Evolutionary conservation across 352 stramenopile genomes (phyloP).

Genomic region (Pythium insidiosum): DNA sequence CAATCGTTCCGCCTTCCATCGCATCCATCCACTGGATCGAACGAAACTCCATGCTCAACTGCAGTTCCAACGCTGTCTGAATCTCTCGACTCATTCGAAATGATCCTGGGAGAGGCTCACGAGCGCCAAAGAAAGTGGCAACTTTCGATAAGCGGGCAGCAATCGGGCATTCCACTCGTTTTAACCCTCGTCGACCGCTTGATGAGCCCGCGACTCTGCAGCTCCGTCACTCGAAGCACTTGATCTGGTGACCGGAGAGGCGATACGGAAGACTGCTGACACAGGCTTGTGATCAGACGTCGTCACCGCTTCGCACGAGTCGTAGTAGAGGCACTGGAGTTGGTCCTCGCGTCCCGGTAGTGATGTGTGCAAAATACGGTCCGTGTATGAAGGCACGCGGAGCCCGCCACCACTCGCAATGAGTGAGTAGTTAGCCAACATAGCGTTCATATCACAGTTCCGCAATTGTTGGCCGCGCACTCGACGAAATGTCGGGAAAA

Average conservation of each 20-base stretch:
- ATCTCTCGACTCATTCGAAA: conserved; percentile 46
- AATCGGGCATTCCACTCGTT: no score
- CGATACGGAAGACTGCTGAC: conserved; percentile 49
- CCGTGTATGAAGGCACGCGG: conserved; percentile 85
- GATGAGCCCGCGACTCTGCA: no score
- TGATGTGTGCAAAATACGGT: conserved; percentile 81
- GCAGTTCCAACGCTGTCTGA: conserved; percentile 43
- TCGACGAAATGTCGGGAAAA: conserved; percentile 76
- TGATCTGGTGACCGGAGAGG: no score
- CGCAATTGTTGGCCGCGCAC: conserved; percentile 41
- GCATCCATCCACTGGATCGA: conserved; percentile 67
- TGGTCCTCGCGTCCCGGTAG: conserved; percentile 44
- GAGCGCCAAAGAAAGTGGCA: no score
- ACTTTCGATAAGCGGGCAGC: no score
- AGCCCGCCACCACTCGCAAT: conserved; percentile 42
- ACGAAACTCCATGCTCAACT: conserved; percentile 55
- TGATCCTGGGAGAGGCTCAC: no score
- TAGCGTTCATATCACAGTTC: conserved; percentile 18
- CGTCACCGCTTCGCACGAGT: conserved; percentile 64
- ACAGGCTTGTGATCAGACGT: conserved; percentile 85
- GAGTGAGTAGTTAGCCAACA: conserved; percentile 61
- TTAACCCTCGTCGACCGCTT: conserved; percentile 4
- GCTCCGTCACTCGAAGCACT: no score
- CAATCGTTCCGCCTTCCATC: conserved; percentile 24
- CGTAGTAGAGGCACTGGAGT: conserved; percentile 62